phyloP scores from a whole-genome alignment of 139 green algal species.

The Diplosphaera chodatii region DNA sequence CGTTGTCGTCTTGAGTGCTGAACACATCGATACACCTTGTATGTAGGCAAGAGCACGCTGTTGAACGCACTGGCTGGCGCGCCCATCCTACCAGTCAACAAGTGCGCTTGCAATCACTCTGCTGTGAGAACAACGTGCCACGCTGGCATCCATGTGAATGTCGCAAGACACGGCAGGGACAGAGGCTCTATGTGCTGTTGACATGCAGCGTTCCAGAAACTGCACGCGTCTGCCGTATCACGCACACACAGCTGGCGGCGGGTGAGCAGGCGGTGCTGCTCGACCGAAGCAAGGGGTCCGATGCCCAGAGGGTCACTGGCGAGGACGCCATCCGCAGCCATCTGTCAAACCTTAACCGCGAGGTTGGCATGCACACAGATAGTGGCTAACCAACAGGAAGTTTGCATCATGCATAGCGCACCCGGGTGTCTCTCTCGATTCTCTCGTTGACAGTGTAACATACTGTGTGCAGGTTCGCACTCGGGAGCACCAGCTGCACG shows the following conservation, averaged over 20 bases:
- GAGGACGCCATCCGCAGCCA: conserved; percentile 15
- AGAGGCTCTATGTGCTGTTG: not conserved
- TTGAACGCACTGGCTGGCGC: conserved; percentile 54
- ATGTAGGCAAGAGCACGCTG: conserved; percentile 67
- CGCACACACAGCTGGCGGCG: not conserved
- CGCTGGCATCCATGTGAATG: conserved; percentile 38
- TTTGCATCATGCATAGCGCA: no score
- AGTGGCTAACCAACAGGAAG: no score
- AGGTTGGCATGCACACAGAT: conserved; percentile 8
- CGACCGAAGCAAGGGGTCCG: not conserved
- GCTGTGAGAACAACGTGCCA: no score
- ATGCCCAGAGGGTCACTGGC: not conserved
- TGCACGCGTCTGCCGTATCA: conserved; percentile 21
- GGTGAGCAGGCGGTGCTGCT: not conserved
- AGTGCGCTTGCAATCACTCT: no score
- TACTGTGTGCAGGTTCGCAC: not conserved
- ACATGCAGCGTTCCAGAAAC: conserved; percentile 21
- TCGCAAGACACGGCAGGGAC: conserved; percentile 15
- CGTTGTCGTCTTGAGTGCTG: not conserved
- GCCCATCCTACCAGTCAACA: conserved; percentile 59
- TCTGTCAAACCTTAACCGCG: conserved; percentile 55
- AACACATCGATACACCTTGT: no score
- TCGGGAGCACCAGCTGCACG: conserved; percentile 9
- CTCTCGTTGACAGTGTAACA: no score
- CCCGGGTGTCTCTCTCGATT: no score